Evolutionary conservation across 202 grass and related monocot genomes (phyloP).

Genomic region (Carex arenaria): DNA sequence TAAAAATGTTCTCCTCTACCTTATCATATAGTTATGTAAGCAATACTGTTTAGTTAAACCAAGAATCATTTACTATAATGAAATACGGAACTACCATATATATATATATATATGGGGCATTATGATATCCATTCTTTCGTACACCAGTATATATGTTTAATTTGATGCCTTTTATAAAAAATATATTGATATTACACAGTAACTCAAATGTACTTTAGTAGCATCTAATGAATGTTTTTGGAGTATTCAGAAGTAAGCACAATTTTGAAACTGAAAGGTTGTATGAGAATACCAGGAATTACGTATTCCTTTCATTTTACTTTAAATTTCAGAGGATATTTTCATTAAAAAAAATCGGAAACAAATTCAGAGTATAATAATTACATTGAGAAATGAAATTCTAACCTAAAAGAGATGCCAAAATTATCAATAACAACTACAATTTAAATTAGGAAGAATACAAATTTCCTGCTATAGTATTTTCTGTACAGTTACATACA

Average conservation of each 20-base stretch:
- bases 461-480: neutral
- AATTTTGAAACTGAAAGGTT: neutral
- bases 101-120: too few relatives aligned
- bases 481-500: neutral
- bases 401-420: neutral
- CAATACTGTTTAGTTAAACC: neutral
- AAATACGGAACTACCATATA: neutral
- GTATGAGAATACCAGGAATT: neutral
- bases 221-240: neutral
- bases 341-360: neutral
- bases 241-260: neutral
- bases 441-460: neutral
- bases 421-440: neutral
- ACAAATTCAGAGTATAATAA: neutral
- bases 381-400: neutral
- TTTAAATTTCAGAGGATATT: neutral
- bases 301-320: neutral
- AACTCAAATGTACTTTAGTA: neutral
- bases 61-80: neutral
- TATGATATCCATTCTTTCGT: too few relatives aligned
- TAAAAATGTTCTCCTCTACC: too few relatives aligned
- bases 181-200: neutral
- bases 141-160: neutral
- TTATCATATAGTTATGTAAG: neutral
- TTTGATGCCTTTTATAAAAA: neutral